A percentile compares a stretch with the other conserved stretches of the same genome.
These are phyloP conservation scores for Nemania sp. DNA, from an alignment of 2,329 filamentous ascomycete genomes.

Conservation along the genomic window DNA sequence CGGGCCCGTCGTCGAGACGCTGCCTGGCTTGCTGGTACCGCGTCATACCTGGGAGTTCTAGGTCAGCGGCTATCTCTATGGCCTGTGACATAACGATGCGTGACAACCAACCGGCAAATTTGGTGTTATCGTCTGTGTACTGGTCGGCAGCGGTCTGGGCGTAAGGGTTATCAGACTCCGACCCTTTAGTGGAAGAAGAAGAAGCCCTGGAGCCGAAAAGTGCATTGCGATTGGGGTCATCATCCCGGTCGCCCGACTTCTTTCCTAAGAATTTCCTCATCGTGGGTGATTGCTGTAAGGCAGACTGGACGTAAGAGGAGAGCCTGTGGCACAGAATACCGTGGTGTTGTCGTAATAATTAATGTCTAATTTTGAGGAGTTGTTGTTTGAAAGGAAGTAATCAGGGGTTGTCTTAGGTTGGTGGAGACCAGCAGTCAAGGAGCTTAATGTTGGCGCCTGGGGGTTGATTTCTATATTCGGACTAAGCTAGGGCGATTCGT, in stretches of 20 bases:
- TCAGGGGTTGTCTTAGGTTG: slow-evolving; percentile 35
- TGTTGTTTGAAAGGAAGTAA: slow-evolving; percentile 18
- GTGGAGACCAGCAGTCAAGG: slow-evolving; percentile 15
- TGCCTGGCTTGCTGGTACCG: slow-evolving; percentile 52
- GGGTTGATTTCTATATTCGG: slow-evolving; percentile 20
- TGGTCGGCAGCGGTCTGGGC: slow-evolving; percentile 55
- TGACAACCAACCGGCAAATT: slow-evolving; percentile 42
- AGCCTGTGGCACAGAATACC: slow-evolving; percentile 5
- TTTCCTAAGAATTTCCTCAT: slow-evolving; percentile 68
- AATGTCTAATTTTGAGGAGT: slow-evolving; percentile 14
- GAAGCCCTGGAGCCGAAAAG: slow-evolving; percentile 61
- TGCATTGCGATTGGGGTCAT: slow-evolving; percentile 52
- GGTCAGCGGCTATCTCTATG: neutral
- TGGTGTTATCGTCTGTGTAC: slow-evolving; percentile 54
- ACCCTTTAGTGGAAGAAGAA: slow-evolving; percentile 49
- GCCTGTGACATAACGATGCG: neutral
- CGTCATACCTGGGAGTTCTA: slow-evolving; percentile 34
- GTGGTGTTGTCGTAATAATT: slow-evolving; percentile 14
- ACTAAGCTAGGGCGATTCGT: slow-evolving; percentile 22
- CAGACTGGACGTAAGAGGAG: slow-evolving; percentile 3
- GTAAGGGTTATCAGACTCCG: slow-evolving; percentile 60
- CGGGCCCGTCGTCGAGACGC: slow-evolving; percentile 40
- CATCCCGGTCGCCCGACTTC: slow-evolving; percentile 56
- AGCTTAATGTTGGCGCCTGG: neutral
- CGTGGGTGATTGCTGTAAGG: slow-evolving; percentile 13